A percentile compares a stretch with the other conserved stretches of the same genome.
These are phyloP conservation scores for Fusarium albosuccineum DNA, from an alignment of 2,329 filamentous ascomycete genomes.

Conservation along the genomic window DNA sequence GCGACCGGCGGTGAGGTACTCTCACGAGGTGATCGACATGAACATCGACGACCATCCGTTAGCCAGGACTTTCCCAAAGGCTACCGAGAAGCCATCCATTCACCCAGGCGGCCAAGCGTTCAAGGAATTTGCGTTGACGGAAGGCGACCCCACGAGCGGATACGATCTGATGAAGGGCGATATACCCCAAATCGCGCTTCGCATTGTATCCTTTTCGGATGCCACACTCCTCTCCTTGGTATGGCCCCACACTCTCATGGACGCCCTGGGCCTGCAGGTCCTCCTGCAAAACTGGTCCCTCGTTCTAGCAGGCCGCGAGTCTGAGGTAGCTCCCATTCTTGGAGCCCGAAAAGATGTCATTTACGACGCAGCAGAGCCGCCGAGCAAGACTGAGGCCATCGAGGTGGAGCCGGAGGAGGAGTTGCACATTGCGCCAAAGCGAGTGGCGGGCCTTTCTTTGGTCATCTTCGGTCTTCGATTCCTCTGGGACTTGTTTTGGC, in stretches of 20 bases:
- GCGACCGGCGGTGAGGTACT: constrained; percentile 57
- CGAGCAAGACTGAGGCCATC: neutral
- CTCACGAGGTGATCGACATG: constrained; percentile 53
- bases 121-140: constrained; percentile 24
- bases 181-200: constrained; percentile 60
- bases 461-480: constrained; percentile 52
- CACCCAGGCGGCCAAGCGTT: constrained; percentile 34
- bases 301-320: constrained; percentile 58
- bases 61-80: constrained; percentile 52
- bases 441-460: constrained; percentile 45
- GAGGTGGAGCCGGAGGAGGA: constrained; percentile 11
- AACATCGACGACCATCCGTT: constrained; percentile 57
- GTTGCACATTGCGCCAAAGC: constrained; percentile 29
- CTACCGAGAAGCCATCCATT: constrained; percentile 33
- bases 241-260: constrained; percentile 63
- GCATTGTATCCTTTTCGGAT: constrained; percentile 62
- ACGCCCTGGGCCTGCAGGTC: constrained; percentile 58
- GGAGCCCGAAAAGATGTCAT: constrained; percentile 54
- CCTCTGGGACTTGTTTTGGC: constrained; percentile 50
- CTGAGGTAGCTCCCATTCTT: constrained; percentile 54
- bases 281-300: constrained; percentile 61
- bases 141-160: constrained; percentile 42
- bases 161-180: constrained; percentile 58
- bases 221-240: constrained; percentile 62
- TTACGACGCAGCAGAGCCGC: neutral